These are phyloP conservation scores for Tuber indicum DNA, from an alignment of 495 filamentous ascomycete genomes.

Conservation along the genomic window DNA sequence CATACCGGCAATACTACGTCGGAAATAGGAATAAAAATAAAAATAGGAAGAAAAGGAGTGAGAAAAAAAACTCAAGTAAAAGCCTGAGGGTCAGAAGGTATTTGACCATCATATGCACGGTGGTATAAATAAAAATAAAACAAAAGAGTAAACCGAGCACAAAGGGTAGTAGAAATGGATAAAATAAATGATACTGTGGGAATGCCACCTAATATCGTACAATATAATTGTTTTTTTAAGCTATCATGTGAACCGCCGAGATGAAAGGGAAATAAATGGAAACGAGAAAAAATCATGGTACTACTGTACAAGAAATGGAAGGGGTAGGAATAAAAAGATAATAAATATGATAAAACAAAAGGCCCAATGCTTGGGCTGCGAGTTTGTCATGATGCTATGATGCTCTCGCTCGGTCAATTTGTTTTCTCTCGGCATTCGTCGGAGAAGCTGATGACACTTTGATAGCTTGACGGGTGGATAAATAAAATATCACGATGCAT, in stretches of 20 bases:
- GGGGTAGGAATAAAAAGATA: neutral
- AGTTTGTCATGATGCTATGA: neutral
- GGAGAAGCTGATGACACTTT: neutral
- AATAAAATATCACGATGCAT: neutral
- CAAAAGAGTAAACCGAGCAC: too few species aligned
- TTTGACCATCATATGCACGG: neutral
- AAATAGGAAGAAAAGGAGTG: too few species aligned
- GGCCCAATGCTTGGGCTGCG: neutral
- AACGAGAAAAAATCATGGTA: neutral
- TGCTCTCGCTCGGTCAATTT: neutral
- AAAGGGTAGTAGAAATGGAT: too few species aligned
- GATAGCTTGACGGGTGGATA: neutral
- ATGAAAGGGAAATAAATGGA: neutral
- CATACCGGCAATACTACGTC: too few species aligned
- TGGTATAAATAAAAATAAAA: neutral
- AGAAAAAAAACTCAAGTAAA: neutral
- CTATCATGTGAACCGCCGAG: neutral
- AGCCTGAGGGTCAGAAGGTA: neutral
- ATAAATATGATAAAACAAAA: neutral
- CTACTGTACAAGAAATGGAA: neutral
- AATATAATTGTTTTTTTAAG: neutral
- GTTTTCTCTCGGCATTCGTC: neutral
- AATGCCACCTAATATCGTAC: neutral
- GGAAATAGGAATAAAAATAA: too few species aligned
- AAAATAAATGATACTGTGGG: neutral